Base-by-base conservation (phyloP, 441 rosid species). In the Jatropha podagrica region DNA sequence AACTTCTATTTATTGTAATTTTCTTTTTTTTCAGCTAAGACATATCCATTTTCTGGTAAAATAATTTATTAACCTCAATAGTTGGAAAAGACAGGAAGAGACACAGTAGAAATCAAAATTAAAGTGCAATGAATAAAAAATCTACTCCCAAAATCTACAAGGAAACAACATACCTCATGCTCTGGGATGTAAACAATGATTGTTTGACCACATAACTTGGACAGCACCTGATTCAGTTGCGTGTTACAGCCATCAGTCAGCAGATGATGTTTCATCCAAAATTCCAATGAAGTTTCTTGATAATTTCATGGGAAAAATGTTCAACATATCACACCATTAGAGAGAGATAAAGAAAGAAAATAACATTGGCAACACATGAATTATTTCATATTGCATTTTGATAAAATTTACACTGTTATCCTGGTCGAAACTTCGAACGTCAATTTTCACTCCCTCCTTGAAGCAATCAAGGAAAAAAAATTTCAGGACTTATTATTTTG, bases 151-250 rank as follows among this genome's bases (percentile, higher is more conserved):
- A 54, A 32, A 46, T 12, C 40, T 49, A 13, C 20, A 56, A 41
- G 55, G 7, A 15, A 56, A 56, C 41, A 64, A 38, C 82, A 69
- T 81, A 90, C 98, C 98, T 95, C 98, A 46, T 90, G 92, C 85
- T 85, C 96, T 14, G 94, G 95, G 69, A 95, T 92, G 78, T 91
- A 92, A 68, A 95, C 93, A 37, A 85, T 72, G 71, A 91, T 80
- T 7, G 97, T 92, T 80, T 88, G 99, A 76, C 83, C 70, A 73
- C 97, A 93, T 65, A 95, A 81, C 79, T 84, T 93, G 48, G 97
- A 93, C 67, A 93, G 89, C 56, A 95, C 99, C 97, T 95, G 86
- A 61, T 80, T 56, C 62, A 78, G 41, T 44, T 4, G 7, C 9
- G 48, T 63, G 52, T 56, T 65, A 69, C 7, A 13, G 59, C 18